Evolutionary conservation across 768 basidiomycete genomes (phyloP).

Genomic region (Mycena alexandri): DNA sequence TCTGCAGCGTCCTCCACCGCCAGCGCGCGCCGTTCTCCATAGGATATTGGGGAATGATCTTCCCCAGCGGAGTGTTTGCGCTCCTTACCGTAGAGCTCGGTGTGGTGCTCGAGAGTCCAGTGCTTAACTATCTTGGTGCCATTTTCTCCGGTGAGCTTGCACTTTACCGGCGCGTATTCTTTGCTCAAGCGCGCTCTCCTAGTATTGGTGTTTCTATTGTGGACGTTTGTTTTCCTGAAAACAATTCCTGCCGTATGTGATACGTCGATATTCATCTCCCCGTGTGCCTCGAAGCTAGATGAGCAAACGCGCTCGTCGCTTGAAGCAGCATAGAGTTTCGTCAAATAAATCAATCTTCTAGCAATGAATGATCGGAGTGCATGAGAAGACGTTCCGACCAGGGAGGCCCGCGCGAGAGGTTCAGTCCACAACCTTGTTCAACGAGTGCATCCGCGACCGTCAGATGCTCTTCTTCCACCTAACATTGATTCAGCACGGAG

Average conservation of each 20-base stretch:
- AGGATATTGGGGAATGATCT: constrained; percentile 68
- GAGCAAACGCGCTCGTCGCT: constrained; percentile 26
- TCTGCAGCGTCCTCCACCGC: constrained; percentile 48
- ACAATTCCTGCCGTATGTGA: constrained; percentile 61
- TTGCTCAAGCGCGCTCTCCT: background rate
- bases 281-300: constrained; percentile 49
- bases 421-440: too few relatives aligned
- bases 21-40: constrained; percentile 58
- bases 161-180: background rate
- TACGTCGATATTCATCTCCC: constrained; percentile 62
- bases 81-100: constrained; percentile 64
- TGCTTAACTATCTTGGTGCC: constrained; percentile 67
- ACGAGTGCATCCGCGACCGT: too few relatives aligned
- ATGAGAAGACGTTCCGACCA: too few relatives aligned
- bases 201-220: constrained; percentile 59
- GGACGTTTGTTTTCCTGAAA: constrained; percentile 55
- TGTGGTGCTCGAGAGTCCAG: constrained; percentile 59
- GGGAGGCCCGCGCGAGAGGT: too few relatives aligned
- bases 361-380: too few relatives aligned
- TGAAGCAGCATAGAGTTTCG: background rate
- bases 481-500: too few relatives aligned
- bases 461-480: too few relatives aligned
- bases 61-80: constrained; percentile 68
- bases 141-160: constrained; percentile 61
- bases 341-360: too few relatives aligned